Conservation (phyloP, 805 yeast species). For the Wickerhamomyces xylosicus region DNA sequence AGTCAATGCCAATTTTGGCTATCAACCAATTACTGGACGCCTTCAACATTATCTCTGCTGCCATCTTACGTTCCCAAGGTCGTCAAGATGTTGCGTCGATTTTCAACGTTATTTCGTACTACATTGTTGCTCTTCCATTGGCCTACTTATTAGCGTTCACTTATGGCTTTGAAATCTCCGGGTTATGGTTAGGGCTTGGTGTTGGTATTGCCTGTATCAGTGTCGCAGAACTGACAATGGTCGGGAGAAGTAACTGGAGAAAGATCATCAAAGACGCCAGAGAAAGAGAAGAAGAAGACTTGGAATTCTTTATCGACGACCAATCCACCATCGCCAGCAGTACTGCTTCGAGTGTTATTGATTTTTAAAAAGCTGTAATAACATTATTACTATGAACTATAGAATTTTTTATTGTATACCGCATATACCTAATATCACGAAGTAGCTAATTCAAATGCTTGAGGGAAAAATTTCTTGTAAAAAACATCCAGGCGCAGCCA, state of each 20-base stretch:
- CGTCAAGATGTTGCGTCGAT: constrained; percentile 64
- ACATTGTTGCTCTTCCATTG: constrained; percentile 58
- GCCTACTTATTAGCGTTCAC: constrained; percentile 49
- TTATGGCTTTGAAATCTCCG: constrained; percentile 37
- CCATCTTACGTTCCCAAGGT: constrained; percentile 69
- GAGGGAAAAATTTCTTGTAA: not conserved
- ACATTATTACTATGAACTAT: too few species aligned
- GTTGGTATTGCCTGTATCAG: constrained; percentile 51
- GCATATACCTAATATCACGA: too few species aligned
- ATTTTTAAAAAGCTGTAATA: too few species aligned
- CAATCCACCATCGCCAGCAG: constrained; percentile 17
- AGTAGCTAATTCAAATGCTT: too few species aligned
- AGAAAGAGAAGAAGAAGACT: constrained; percentile 20
- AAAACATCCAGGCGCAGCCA: not conserved
- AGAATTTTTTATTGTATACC: too few species aligned
- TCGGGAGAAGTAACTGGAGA: constrained; percentile 44
- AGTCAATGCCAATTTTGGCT: constrained; percentile 55
- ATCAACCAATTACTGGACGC: constrained; percentile 62
- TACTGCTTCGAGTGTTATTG: constrained; percentile 6
- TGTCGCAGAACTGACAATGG: constrained; percentile 33
- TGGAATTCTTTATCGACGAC: constrained; percentile 16
- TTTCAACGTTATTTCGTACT: constrained; percentile 61
- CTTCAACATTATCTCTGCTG: constrained; percentile 60
- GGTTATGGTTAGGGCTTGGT: constrained; percentile 71
- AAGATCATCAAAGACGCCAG: constrained; percentile 26